phyloP scores from a whole-genome alignment of 2,329 filamentous ascomycete genomes.

The Fusarium metavorans region DNA sequence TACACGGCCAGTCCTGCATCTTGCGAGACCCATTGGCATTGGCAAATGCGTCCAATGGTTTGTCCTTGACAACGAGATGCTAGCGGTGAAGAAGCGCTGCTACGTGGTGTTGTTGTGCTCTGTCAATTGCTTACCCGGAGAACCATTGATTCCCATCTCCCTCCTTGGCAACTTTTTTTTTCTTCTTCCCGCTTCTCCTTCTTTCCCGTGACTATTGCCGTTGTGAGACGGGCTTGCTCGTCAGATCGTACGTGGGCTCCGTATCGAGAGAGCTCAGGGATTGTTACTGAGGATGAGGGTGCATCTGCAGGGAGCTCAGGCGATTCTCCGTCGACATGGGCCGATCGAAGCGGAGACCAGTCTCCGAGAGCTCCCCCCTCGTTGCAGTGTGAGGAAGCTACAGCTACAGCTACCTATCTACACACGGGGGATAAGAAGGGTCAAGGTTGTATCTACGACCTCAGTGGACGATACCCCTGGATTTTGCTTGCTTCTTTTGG shows the following conservation, averaged over 20 bases:
- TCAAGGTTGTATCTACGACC: background rate
- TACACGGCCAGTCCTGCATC: conserved; percentile 16
- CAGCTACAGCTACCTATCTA: background rate
- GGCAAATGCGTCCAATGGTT: background rate
- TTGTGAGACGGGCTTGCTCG: background rate
- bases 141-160: background rate
- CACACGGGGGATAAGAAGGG: background rate
- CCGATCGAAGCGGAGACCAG: conserved; percentile 36
- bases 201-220: background rate
- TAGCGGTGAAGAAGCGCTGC: conserved; percentile 9
- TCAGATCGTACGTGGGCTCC: conserved; percentile 23
- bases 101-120: conserved; percentile 8
- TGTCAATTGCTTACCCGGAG: conserved; percentile 7
- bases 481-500: background rate
- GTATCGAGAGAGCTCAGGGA: conserved; percentile 13
- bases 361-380: conserved; percentile 22
- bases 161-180: background rate
- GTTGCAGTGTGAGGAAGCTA: background rate
- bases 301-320: conserved; percentile 39
- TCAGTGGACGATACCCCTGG: background rate
- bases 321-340: conserved; percentile 44
- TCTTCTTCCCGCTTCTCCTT: background rate
- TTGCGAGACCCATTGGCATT: conserved; percentile 14
- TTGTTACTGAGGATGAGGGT: conserved; percentile 20
- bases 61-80: conserved; percentile 19